Evolutionary conservation across 306 rosid species (phyloP).

Genomic region (Prunus mira): DNA sequence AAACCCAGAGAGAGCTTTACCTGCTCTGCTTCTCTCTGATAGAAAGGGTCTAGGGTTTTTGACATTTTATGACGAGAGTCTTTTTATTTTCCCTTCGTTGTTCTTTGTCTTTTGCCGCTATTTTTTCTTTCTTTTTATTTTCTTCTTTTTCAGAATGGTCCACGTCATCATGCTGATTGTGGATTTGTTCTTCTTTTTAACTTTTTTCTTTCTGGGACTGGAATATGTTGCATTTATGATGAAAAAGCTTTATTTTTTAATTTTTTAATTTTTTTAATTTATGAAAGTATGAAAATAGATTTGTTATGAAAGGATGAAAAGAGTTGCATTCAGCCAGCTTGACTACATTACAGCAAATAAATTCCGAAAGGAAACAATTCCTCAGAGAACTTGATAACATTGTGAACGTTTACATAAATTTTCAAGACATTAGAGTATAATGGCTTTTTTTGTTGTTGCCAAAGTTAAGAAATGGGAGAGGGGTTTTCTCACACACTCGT

Average conservation of each 20-base stretch:
- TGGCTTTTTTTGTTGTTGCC: too few species aligned
- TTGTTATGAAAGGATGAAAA: too few species aligned
- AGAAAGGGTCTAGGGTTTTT: background rate
- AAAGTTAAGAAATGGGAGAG: too few species aligned
- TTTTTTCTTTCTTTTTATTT: background rate
- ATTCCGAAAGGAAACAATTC: too few species aligned
- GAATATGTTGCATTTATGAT: too few species aligned
- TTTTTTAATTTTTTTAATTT: too few species aligned
- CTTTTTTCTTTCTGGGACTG: background rate
- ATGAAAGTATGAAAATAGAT: too few species aligned
- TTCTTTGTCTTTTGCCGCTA: background rate
- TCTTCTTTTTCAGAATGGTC: background rate
- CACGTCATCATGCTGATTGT: background rate
- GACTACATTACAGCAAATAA: too few species aligned
- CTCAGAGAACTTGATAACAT: too few species aligned
- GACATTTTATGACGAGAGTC: background rate
- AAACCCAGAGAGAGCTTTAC: background rate
- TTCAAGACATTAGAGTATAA: background rate
- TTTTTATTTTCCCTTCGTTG: background rate
- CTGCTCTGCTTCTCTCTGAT: background rate
- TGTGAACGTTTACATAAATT: background rate
- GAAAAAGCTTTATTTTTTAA: accelerated
- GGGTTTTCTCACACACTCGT: too few species aligned
- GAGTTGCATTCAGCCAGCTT: too few species aligned
- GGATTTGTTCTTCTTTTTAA: background rate